Evolutionary conservation across 495 filamentous ascomycete genomes (phyloP).

Genomic region (Bacidia gigantensis): DNA sequence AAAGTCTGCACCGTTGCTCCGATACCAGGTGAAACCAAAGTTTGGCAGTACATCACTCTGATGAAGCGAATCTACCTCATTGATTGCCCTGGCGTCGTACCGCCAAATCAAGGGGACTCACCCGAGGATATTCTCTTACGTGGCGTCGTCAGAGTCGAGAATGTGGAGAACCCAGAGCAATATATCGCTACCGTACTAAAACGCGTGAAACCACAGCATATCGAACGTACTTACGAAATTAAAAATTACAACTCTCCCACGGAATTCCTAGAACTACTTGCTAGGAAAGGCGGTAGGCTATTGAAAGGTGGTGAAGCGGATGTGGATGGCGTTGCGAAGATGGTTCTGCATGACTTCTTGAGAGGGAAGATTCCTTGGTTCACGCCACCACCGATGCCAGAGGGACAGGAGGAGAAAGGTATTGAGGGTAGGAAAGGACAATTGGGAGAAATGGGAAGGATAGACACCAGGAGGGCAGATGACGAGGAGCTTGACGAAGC

Average conservation of each 20-base stretch:
- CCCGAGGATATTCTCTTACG: conserved; percentile 81
- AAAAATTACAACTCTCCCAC: conserved; percentile 58
- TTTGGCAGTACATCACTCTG: conserved; percentile 94
- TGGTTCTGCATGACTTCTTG: conserved; percentile 90
- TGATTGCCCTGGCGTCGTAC: conserved; percentile 92
- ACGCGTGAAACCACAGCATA: conserved; percentile 69
- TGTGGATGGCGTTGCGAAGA: conserved; percentile 84
- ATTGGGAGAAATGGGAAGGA: conserved; percentile 49
- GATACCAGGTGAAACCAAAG: conserved; percentile 74
- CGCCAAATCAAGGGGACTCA: conserved; percentile 66
- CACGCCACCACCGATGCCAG: conserved; percentile 56
- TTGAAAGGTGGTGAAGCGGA: conserved; percentile 86
- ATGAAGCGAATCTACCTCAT: conserved; percentile 97
- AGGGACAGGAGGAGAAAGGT: conserved; percentile 37
- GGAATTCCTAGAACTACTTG: conserved; percentile 76
- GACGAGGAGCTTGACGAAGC: not conserved
- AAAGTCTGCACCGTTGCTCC: conserved; percentile 90
- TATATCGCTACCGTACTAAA: conserved; percentile 76
- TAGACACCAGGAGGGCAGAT: conserved; percentile 30
- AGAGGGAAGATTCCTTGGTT: conserved; percentile 94
- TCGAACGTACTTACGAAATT: conserved; percentile 86
- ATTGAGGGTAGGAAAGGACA: conserved; percentile 33
- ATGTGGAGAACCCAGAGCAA: conserved; percentile 87
- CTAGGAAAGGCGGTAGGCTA: conserved; percentile 73
- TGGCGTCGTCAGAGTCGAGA: conserved; percentile 86